phyloP scores from a whole-genome alignment of 805 yeast species.

The Lipomyces kockii region DNA sequence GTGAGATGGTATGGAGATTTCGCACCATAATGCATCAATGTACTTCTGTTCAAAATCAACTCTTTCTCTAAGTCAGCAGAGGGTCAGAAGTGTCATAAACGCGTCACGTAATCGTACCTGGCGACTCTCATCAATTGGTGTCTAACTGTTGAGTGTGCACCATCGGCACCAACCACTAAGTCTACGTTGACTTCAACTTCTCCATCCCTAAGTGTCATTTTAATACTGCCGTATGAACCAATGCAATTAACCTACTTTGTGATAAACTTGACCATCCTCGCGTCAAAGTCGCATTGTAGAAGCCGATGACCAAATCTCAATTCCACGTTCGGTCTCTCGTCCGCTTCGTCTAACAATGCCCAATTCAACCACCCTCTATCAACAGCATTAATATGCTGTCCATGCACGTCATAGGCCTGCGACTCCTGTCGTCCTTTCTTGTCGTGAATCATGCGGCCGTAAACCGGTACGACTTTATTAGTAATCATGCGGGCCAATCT shows the following conservation, averaged over 20 bases:
- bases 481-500: slow-evolving; percentile 61
- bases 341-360: slow-evolving; percentile 66
- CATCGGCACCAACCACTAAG: slow-evolving; percentile 82
- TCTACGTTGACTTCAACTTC: slow-evolving; percentile 49
- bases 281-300: slow-evolving; percentile 48
- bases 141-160: slow-evolving; percentile 77
- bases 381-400: slow-evolving; percentile 84
- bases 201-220: slow-evolving; percentile 16
- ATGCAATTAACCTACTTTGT: slow-evolving; percentile 14
- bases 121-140: slow-evolving; percentile 64
- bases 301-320: slow-evolving; percentile 64
- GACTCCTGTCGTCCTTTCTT: slow-evolving; percentile 62
- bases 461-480: slow-evolving; percentile 75
- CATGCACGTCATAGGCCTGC: slow-evolving; percentile 78
- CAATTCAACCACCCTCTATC: slow-evolving; percentile 75
- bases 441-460: slow-evolving; percentile 89
- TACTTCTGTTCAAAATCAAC: slow-evolving; percentile 77
- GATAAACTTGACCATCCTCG: slow-evolving; percentile 38
- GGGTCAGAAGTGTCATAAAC: not conserved
- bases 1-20: slow-evolving; percentile 70
- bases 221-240: not conserved
- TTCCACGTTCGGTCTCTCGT: slow-evolving; percentile 51
- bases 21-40: slow-evolving; percentile 83
- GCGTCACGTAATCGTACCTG: not conserved
- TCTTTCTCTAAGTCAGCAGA: slow-evolving; percentile 45